Base-by-base conservation (phyloP, 345 rosid genomes). In the Eucalyptus urophylla region DNA sequence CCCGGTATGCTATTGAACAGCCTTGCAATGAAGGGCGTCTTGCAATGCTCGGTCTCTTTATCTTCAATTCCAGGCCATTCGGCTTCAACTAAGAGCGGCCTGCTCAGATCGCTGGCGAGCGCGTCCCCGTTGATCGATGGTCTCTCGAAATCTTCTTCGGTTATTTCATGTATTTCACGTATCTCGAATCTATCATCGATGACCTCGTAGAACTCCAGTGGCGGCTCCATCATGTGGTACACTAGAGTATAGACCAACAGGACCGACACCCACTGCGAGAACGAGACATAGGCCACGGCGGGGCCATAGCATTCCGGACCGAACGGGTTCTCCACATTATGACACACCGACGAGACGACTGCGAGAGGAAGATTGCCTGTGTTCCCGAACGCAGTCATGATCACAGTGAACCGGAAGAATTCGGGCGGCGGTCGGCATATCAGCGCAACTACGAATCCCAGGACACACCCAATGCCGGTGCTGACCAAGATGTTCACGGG, bases 61-160 rank as follows among this genome's bases (percentile, higher is more conserved):
- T 98, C 99, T 94, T 97, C 99, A 7, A 98, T 97, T 51, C 99
- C 99, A 3, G 96, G 99, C 97, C 99, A 97, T 86, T 97, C 99
- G 29, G 99, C 99, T 90, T 94, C 98, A 24, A 96, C 95, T 8
- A 96, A 92, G 69, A 97, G 96, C 9, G 99, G 98, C 72, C 95
- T 93, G 22, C 99, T 97, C 37, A 90, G 92, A 91, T 90, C 69
- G 91, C 92, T 50, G 92, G 93, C 4, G 90, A 19, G 45, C 25
- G 45, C 83, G 47, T 76, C 83, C 45, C 83, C 47, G 43, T 37
- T 11, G 47, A 76, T 76, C 43, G 47, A 21, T 4, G 25, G 14
- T 76, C 45, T 58, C 80, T 95, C 94, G 88, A 87, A 65, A 81
- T 83, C 65, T 21, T 72, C 54, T 47, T 76, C 83, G 11, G 37